These are phyloP conservation scores for Anisodus tanguticus DNA, from an alignment of 257 asterid genomes.

Conservation along the genomic window DNA sequence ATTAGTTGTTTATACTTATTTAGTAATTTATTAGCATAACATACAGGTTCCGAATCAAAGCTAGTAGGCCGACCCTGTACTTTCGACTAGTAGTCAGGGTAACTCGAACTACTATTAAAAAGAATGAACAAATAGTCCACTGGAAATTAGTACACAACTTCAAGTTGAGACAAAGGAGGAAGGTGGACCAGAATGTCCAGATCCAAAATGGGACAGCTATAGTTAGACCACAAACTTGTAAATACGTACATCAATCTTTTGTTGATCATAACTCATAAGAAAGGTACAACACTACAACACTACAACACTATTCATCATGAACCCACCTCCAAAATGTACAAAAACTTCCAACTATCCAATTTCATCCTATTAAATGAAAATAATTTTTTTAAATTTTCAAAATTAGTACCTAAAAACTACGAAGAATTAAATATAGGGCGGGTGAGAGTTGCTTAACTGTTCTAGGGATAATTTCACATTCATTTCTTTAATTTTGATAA, in stretches of 20 bases:
- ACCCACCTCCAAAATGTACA: conserved; percentile 18
- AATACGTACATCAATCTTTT: not conserved
- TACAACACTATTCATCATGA: not conserved
- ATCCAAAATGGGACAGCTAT: not conserved
- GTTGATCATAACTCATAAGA: conserved; percentile 10
- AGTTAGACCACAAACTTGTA: not conserved
- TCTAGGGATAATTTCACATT: not conserved
- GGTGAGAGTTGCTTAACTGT: conserved; percentile 27
- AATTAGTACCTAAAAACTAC: not conserved
- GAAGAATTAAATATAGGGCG: not conserved
- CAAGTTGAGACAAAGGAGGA: not conserved
- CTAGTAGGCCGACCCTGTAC: too few species aligned
- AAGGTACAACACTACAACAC: conserved; percentile 7
- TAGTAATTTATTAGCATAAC: too few species aligned
- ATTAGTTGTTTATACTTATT: too few species aligned
- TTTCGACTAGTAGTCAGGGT: too few species aligned
- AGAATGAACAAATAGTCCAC: not conserved
- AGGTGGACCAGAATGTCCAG: not conserved
- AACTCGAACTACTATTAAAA: too few species aligned
- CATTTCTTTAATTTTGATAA: not conserved
- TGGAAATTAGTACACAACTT: not conserved
- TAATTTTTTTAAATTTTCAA: not conserved
- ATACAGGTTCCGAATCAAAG: too few species aligned
- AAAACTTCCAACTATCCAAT: not conserved
- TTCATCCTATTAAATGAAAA: not conserved